Base-by-base conservation (phyloP, 2,329 filamentous ascomycete genomes). In the Fusarium sp. region DNA sequence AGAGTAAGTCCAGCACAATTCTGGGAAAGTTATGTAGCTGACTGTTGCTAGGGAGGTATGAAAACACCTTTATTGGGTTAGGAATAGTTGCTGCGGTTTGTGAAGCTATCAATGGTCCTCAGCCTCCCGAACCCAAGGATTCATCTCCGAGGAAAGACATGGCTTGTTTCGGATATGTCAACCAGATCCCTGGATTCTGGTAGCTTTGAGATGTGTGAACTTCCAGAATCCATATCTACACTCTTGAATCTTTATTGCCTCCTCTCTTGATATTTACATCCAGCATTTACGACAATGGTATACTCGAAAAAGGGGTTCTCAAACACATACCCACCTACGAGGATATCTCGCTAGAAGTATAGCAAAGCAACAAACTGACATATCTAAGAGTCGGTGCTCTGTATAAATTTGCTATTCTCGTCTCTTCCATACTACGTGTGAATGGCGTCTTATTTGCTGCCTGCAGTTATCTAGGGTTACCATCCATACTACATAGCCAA, bases 301-400 rank as follows among this genome's bases (percentile, higher is more conserved):
- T 17, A 12, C 9, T 28, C 28, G 9, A 11, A 28, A 28, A 7
- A 28, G 7, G 9, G 28, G 10, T 28, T 28, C 28, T 28, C 28
- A 28, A 10, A 10, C 28, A 28, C 28, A 28, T 30, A 14, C 6
- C 5, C 0, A 34, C 14, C 20, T 11, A 10, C 0, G 4, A 34
- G 17, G 17, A 24, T 24, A 2, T 1, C 0, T 5, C 5, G 4
- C n/a, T 34, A 8, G 12, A 8, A 14, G 30, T 0, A 36, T 11
- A 20, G 8, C 1, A 15, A 24, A 26, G 20, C 2, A 9, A 10
- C 11, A 13, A n/a, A 12, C 22, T 0, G 3, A 2, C 3, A n/a
- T 4, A 18, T 6, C 7, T 2, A 17, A 14, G 3, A 13, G 0
- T 24, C 2, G 6, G 4, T 7, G 1, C 22, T 32, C 22, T 3